Conservation (phyloP, 2,329 filamentous ascomycete species). For the Hymenoscyphus infarciens region DNA sequence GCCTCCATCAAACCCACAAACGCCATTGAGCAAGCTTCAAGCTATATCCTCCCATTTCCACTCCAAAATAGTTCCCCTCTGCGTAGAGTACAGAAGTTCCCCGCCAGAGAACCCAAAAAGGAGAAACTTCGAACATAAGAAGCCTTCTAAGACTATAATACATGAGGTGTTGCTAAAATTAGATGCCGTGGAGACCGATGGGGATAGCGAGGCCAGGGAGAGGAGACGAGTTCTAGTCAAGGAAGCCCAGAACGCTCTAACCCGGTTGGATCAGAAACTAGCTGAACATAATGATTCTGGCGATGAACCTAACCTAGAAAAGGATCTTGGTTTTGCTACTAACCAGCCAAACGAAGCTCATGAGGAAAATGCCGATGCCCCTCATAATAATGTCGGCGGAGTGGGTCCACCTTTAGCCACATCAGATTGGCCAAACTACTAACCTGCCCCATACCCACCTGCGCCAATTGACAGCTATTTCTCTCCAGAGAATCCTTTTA, state of each 20-base stretch:
- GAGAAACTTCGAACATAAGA: constrained; percentile 69
- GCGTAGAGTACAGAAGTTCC: constrained; percentile 54
- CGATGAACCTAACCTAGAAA: too few relatives aligned
- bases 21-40: constrained; percentile 59
- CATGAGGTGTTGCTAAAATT: constrained; percentile 73
- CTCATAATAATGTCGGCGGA: too few relatives aligned
- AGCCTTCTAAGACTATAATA: constrained; percentile 73
- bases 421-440: constrained; percentile 24
- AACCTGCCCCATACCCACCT: constrained; percentile 11
- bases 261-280: constrained; percentile 51
- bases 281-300: constrained; percentile 8
- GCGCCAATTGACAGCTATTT: too few relatives aligned
- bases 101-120: constrained; percentile 66
- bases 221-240: constrained; percentile 70
- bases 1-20: constrained; percentile 37
- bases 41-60: constrained; percentile 63
- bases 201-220: constrained; percentile 60
- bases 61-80: constrained; percentile 61
- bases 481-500: too few relatives aligned
- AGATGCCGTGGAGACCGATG: constrained; percentile 71
- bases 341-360: too few relatives aligned
- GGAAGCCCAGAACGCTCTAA: constrained; percentile 65
- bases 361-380: too few relatives aligned
- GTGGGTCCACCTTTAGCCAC: constrained; percentile 22
- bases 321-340: too few relatives aligned